These are phyloP conservation scores for Nigrospora sphaerica DNA, from an alignment of 2,329 filamentous ascomycete species.

Conservation along the genomic window DNA sequence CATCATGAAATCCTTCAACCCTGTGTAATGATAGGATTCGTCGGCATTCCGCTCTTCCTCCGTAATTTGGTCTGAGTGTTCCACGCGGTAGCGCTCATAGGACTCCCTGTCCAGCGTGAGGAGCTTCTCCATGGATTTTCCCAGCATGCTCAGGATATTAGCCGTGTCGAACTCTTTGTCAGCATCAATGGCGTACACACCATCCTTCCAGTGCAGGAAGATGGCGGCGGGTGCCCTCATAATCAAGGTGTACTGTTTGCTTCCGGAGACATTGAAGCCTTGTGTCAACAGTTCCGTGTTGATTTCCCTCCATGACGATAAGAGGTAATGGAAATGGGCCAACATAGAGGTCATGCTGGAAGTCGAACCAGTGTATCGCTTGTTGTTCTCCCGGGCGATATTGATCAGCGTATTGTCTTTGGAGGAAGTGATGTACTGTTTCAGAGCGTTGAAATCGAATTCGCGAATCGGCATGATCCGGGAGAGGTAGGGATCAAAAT, in stretches of 20 bases:
- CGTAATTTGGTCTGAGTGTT: constrained; percentile 59
- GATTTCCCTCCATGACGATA: constrained; percentile 75
- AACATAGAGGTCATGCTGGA: constrained; percentile 91
- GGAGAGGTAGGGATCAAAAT: constrained; percentile 92
- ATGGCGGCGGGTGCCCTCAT: constrained; percentile 68
- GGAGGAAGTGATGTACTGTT: constrained; percentile 86
- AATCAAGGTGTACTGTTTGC: constrained; percentile 63
- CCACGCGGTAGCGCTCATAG: constrained; percentile 76
- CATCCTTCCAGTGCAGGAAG: constrained; percentile 76
- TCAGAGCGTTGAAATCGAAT: constrained; percentile 85
- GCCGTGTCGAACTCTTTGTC: constrained; percentile 86
- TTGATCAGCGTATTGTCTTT: constrained; percentile 66
- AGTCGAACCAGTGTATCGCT: constrained; percentile 88
- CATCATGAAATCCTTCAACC: constrained; percentile 82
- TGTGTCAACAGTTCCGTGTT: constrained; percentile 61
- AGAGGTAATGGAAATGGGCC: constrained; percentile 84
- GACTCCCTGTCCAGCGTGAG: constrained; percentile 76
- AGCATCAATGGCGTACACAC: constrained; percentile 87
- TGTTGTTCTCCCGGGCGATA: constrained; percentile 58
- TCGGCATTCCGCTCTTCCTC: constrained; percentile 65
- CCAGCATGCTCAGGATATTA: constrained; percentile 84
- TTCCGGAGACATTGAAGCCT: constrained; percentile 50
- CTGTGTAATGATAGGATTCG: constrained; percentile 84
- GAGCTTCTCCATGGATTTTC: constrained; percentile 94
- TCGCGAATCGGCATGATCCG: constrained; percentile 88